A percentile compares a stretch with the other conserved stretches of the same genome.
phyloP scores from a whole-genome alignment of 495 filamentous ascomycete genomes.

The Penicillium cataractarum region DNA sequence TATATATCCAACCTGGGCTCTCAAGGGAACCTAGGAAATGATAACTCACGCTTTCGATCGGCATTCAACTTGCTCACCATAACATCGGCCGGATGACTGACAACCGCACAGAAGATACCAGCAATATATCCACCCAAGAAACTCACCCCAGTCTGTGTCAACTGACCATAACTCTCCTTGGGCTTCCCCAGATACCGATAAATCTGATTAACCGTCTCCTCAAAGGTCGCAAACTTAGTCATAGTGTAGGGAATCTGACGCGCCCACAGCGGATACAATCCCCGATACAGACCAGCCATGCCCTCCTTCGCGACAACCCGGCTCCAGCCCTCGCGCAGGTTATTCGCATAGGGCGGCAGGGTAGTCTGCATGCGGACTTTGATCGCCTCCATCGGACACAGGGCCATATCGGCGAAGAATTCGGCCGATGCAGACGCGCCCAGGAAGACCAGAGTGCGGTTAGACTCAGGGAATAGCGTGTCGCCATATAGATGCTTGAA shows the following conservation, averaged over 20 bases:
- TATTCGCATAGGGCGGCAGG: conserved; percentile 65
- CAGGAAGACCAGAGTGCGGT: conserved; percentile 67
- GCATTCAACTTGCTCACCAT: conserved; percentile 75
- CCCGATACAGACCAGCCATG: conserved; percentile 64
- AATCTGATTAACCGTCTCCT: conserved; percentile 66
- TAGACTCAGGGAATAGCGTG: conserved; percentile 60
- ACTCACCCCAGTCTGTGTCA: conserved; percentile 69
- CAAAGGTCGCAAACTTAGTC: conserved; percentile 77
- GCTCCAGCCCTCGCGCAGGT: conserved; percentile 62
- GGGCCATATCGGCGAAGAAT: conserved; percentile 68
- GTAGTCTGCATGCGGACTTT: conserved; percentile 77
- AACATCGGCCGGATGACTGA: conserved; percentile 68
- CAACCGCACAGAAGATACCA: conserved; percentile 68
- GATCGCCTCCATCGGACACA: conserved; percentile 71
- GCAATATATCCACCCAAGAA: conserved; percentile 75
- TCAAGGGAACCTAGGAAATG: not conserved
- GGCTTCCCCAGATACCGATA: conserved; percentile 65
- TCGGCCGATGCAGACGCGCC: conserved; percentile 68
- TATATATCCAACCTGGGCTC: not conserved
- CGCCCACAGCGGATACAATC: conserved; percentile 70
- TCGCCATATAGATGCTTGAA: conserved; percentile 76
- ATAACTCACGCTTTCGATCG: conserved; percentile 59
- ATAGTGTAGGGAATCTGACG: conserved; percentile 77
- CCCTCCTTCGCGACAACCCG: conserved; percentile 65
- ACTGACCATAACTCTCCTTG: conserved; percentile 62